Conservation (phyloP, 441 rosid genomes). For the Populus hybrid region DNA sequence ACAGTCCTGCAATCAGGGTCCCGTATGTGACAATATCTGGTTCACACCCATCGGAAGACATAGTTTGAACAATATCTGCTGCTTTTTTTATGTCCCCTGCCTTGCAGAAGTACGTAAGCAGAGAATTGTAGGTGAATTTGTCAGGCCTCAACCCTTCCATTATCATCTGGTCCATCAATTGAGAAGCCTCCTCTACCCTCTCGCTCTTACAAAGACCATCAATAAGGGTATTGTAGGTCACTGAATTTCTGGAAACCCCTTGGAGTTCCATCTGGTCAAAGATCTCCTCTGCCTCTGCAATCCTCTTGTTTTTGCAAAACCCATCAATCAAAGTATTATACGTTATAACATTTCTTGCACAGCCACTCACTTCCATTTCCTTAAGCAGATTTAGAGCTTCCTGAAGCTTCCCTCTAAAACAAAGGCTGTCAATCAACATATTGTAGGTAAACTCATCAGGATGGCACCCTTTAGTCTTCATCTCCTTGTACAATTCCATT, state of each 20-base stretch:
- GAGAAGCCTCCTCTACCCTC: conserved; percentile 83
- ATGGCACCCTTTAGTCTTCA: conserved; percentile 74
- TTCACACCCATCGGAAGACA: conserved; percentile 75
- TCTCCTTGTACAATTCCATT: conserved; percentile 70
- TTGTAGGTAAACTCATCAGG: conserved; percentile 87
- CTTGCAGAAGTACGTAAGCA: conserved; percentile 75
- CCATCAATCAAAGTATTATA: conserved; percentile 92
- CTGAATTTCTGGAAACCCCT: conserved; percentile 79
- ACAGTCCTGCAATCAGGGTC: conserved; percentile 75
- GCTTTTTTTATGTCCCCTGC: conserved; percentile 77
- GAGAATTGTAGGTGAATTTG: conserved; percentile 80
- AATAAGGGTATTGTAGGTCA: conserved; percentile 84
- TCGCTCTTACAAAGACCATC: conserved; percentile 78
- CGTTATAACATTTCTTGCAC: conserved; percentile 68
- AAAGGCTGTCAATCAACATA: conserved; percentile 77
- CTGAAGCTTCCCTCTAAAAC: conserved; percentile 56
- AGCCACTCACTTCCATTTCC: conserved; percentile 80
- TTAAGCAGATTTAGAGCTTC: conserved; percentile 68
- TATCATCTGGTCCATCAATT: conserved; percentile 93
- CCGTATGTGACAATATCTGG: conserved; percentile 86
- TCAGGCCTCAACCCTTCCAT: conserved; percentile 90
- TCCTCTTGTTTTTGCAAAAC: conserved; percentile 73
- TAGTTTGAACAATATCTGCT: conserved; percentile 74
- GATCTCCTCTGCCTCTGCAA: conserved; percentile 79
- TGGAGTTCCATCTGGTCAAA: conserved; percentile 93